phyloP scores from a whole-genome alignment of 2,329 filamentous ascomycete genomes.

The Nothopassalora personata region DNA sequence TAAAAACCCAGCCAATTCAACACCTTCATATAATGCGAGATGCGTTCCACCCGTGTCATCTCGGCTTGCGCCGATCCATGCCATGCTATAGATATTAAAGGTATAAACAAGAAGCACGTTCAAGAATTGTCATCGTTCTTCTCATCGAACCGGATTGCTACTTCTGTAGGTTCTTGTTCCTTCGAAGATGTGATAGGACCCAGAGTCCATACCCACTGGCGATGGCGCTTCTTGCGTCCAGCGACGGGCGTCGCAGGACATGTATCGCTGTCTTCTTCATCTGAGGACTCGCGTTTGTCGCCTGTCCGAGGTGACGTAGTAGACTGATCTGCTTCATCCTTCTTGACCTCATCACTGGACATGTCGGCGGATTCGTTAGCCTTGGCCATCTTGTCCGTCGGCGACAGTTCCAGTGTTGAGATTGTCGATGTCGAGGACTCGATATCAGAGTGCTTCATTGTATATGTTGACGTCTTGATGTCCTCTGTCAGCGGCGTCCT shows the following conservation, averaged over 20 bases:
- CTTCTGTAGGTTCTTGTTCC: not conserved
- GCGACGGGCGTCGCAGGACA: constrained; percentile 51
- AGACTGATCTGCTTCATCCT: constrained; percentile 1
- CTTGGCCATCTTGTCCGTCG: constrained; percentile 8
- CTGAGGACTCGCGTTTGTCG: constrained; percentile 45
- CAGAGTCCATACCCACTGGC: constrained; percentile 56
- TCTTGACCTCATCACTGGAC: not conserved
- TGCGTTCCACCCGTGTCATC: not conserved
- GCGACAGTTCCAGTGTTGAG: constrained; percentile 24
- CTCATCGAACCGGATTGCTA: not conserved
- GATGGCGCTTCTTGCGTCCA: constrained; percentile 48
- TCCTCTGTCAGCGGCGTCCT: constrained; percentile 53
- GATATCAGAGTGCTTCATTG: constrained; percentile 52
- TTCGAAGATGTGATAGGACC: not conserved
- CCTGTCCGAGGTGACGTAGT: constrained; percentile 19
- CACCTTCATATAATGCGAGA: not conserved
- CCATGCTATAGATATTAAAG: not conserved
- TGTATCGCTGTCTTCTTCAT: constrained; percentile 43
- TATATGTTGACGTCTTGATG: constrained; percentile 53
- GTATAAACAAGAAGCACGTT: not conserved
- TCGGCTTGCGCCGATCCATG: not conserved
- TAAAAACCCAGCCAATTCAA: not conserved
- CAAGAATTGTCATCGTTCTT: not conserved
- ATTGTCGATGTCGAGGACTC: constrained; percentile 36
- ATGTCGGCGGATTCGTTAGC: not conserved